Evolutionary conservation across 106 monocot species (phyloP).

Genomic region (Apostasia ramifera): DNA sequence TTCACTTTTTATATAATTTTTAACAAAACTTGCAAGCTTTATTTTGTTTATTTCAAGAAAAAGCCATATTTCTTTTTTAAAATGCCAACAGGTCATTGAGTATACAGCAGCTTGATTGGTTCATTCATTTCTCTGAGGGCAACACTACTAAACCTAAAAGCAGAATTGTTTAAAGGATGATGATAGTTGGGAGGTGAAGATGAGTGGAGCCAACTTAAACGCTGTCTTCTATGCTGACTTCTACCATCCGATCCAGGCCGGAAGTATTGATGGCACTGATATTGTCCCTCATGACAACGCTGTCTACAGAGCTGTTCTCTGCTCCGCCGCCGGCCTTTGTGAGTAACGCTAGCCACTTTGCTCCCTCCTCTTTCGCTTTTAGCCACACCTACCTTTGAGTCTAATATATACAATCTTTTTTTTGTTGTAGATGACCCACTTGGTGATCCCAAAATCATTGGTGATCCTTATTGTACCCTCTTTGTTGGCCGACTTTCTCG

Average conservation of each 20-base stretch:
- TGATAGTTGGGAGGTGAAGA: background rate
- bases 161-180: background rate
- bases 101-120: too few species aligned
- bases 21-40: too few species aligned
- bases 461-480: conserved; percentile 83
- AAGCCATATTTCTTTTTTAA: too few species aligned
- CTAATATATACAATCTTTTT: background rate
- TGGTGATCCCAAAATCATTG: conserved; percentile 80
- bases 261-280: conserved; percentile 98
- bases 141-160: too few species aligned
- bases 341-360: background rate
- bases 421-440: conserved; percentile 69
- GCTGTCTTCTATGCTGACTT: conserved; percentile 72
- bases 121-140: too few species aligned
- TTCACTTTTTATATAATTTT: too few species aligned
- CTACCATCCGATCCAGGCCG: conserved; percentile 94
- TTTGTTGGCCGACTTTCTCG: conserved; percentile 82
- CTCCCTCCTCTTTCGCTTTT: background rate
- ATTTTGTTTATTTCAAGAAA: too few species aligned
- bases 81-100: too few species aligned
- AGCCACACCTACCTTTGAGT: background rate
- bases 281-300: conserved; percentile 92
- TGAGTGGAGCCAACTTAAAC: conserved; percentile 31
- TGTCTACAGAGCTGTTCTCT: conserved; percentile 78
- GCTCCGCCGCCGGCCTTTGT: conserved; percentile 84